Percentiles rank a stretch among this genome's conserved stretches.
phyloP scores from a whole-genome alignment of 2,329 filamentous ascomycete genomes.

The Venturia carpophila region DNA sequence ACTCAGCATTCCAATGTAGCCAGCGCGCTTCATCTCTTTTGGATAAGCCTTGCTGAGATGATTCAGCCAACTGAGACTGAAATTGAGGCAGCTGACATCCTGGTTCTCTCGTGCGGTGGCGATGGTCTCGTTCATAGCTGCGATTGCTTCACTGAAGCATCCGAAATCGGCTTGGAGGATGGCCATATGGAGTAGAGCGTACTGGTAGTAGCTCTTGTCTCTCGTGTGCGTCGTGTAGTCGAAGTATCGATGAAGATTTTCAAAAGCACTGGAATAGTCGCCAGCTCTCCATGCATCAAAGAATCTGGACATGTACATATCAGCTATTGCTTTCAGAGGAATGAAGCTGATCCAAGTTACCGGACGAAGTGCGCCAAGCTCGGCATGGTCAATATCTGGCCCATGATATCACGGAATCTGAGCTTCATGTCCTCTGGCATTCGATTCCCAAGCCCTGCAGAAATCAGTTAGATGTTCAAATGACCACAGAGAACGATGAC shows the following conservation, averaged over 20 bases:
- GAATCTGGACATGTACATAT: slow-evolving; percentile 48
- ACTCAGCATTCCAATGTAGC: slow-evolving; percentile 65
- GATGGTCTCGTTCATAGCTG: slow-evolving; percentile 90
- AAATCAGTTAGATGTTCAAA: slow-evolving; percentile 12
- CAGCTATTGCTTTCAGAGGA: slow-evolving; percentile 19
- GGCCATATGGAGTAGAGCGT: slow-evolving; percentile 85
- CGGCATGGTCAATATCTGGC: slow-evolving; percentile 59
- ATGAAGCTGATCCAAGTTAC: slow-evolving; percentile 32
- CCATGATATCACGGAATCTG: slow-evolving; percentile 62
- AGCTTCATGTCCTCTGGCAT: slow-evolving; percentile 65
- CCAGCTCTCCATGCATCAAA: slow-evolving; percentile 88
- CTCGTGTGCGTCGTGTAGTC: slow-evolving; percentile 88
- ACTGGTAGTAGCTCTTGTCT: slow-evolving; percentile 84
- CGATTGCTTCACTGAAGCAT: slow-evolving; percentile 80
- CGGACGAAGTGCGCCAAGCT: slow-evolving; percentile 69
- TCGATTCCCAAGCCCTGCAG: slow-evolving; percentile 62
- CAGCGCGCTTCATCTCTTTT: slow-evolving; percentile 60
- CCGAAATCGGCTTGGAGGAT: slow-evolving; percentile 94
- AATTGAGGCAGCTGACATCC: slow-evolving; percentile 88
- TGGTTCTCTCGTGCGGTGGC: slow-evolving; percentile 90
- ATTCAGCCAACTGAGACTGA: slow-evolving; percentile 90
- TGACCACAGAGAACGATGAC: background rate
- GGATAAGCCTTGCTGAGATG: slow-evolving; percentile 87
- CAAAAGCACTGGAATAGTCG: slow-evolving; percentile 83
- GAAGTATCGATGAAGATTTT: slow-evolving; percentile 88